These are phyloP conservation scores for Oxytropis ochrocephala DNA, from an alignment of 306 rosid species.

Conservation along the genomic window DNA sequence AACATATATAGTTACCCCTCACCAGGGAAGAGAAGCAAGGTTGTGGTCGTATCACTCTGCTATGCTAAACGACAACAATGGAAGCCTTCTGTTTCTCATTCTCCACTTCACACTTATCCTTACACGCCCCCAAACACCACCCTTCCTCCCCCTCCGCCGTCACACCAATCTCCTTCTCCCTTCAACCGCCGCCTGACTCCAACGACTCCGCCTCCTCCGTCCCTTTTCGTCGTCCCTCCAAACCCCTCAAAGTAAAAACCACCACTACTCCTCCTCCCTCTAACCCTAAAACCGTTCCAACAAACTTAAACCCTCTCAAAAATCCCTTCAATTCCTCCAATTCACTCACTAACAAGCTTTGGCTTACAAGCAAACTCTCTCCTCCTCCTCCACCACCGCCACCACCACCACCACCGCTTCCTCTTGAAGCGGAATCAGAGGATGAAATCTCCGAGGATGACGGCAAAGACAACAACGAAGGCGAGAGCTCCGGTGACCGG, in stretches of 20 bases:
- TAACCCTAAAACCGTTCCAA: slow-evolving; percentile 25
- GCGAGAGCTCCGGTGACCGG: background rate
- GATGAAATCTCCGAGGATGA: background rate
- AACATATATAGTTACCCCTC: background rate
- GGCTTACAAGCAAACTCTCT: slow-evolving; percentile 86
- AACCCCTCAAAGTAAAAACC: slow-evolving; percentile 39
- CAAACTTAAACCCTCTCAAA: slow-evolving; percentile 49
- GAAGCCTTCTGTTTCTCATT: slow-evolving; percentile 44
- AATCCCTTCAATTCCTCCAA: slow-evolving; percentile 27
- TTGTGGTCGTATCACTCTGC: background rate
- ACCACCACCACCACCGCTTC: fast-evolving
- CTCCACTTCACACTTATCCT: slow-evolving; percentile 35
- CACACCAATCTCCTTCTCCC: slow-evolving; percentile 30
- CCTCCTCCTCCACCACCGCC: slow-evolving; percentile 32
- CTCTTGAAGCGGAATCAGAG: background rate
- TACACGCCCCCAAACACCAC: slow-evolving; percentile 20
- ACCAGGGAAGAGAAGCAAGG: background rate
- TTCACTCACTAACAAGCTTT: slow-evolving; percentile 58
- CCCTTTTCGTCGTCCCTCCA: slow-evolving; percentile 62
- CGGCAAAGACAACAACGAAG: slow-evolving; percentile 10
- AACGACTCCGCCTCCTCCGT: slow-evolving; percentile 25
- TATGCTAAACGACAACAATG: slow-evolving; percentile 41
- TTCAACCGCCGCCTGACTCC: slow-evolving; percentile 43
- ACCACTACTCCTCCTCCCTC: background rate
- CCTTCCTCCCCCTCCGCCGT: slow-evolving; percentile 3